phyloP scores from a whole-genome alignment of 441 rosid genomes.

The Melastoma candidum region DNA sequence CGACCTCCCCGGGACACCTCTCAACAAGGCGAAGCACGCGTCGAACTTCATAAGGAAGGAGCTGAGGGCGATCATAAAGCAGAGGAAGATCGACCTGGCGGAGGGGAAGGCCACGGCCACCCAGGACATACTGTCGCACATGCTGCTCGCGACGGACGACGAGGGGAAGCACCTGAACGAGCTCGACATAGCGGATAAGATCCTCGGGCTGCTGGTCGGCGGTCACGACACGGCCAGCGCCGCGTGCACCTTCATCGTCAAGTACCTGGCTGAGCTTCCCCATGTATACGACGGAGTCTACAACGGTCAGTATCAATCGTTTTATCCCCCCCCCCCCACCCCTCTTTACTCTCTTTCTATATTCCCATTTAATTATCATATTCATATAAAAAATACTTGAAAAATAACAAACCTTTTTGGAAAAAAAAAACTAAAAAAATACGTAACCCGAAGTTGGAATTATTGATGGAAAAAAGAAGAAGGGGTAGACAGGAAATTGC shows the following conservation, averaged over 20 bases:
- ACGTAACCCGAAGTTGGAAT: no score
- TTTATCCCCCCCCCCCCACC: no score
- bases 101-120: neutral
- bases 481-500: no score
- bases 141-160: constrained; percentile 5
- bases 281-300: constrained; percentile 8
- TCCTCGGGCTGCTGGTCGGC: constrained; percentile 6
- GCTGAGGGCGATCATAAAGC: neutral
- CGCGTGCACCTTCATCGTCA: constrained; percentile 9
- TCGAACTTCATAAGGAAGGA: constrained; percentile 9
- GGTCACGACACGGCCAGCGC: constrained; percentile 11
- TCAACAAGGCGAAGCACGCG: constrained; percentile 4
- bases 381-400: no score
- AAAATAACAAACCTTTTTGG: no score
- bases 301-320: neutral
- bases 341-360: no score
- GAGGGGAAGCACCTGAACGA: constrained; percentile 6
- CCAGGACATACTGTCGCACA: constrained; percentile 9
- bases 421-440: no score
- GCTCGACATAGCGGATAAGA: constrained; percentile 6
- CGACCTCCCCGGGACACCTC: constrained; percentile 1
- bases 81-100: constrained; percentile 4
- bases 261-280: constrained; percentile 14
- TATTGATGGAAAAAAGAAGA: no score
- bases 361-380: no score